Percentiles rank a stretch among this genome's conserved stretches.
These are phyloP conservation scores for Crithidia fasciculata DNA, from an alignment of 208 protist genomes.

Conservation along the genomic window DNA sequence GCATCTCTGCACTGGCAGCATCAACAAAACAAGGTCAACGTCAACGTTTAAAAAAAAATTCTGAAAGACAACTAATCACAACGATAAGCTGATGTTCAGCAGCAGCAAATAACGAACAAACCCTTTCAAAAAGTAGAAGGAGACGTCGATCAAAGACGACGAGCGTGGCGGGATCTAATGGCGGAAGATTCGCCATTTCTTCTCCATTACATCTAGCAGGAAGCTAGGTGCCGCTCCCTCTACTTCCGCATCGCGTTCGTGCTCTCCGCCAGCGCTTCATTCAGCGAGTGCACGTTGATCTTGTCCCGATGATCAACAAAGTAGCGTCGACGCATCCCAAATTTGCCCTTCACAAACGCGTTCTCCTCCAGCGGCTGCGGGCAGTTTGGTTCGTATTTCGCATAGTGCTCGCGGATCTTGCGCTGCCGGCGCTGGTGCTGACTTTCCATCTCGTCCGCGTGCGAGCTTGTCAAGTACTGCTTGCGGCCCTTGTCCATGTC, in stretches of 20 bases:
- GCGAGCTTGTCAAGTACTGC: constrained; percentile 24
- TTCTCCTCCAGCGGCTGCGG: constrained; percentile 81
- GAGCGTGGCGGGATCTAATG: no score
- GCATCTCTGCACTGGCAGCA: no score
- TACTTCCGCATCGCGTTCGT: constrained; percentile 69
- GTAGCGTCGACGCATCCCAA: constrained; percentile 83
- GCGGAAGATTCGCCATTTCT: no score
- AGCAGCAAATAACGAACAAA: no score
- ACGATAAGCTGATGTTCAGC: no score
- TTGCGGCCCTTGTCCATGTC: constrained; percentile 28
- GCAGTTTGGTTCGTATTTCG: constrained; percentile 51
- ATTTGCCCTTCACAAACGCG: constrained; percentile 63
- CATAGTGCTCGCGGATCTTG: constrained; percentile 59
- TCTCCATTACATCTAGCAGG: neutral
- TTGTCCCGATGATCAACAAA: constrained; percentile 39
- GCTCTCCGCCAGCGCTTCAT: constrained; percentile 51
- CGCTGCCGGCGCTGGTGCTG: constrained; percentile 50
- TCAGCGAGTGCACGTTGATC: constrained; percentile 39
- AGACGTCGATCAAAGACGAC: no score
- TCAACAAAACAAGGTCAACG: no score
- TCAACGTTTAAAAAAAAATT: no score
- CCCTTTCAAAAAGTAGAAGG: no score
- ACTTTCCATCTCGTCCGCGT: constrained; percentile 32
- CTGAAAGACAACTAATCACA: no score
- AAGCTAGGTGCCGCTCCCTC: neutral